Base-by-base conservation (phyloP, 108 stramenopile genomes). In the Epithemia pelagica region DNA sequence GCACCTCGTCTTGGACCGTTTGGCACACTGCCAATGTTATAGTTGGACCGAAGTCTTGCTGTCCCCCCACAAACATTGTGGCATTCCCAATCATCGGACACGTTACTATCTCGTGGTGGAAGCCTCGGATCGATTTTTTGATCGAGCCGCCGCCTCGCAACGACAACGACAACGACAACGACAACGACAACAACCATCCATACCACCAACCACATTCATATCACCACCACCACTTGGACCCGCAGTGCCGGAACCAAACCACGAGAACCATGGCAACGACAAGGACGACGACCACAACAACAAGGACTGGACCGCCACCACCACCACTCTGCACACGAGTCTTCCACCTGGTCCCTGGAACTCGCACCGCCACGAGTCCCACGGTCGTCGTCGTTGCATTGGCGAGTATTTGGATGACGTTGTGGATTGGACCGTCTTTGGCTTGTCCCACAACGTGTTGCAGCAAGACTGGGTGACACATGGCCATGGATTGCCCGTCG, bases 1-100 rank as follows among this genome's bases (percentile, higher is more conserved):
- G 26, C 2, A 29, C 0, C 19, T 64, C 5, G 69, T 74, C 70
- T 64, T 73, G 22, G 71, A 68, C 21, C 71, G 71, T 65, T 53
- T 82, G 23, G 1, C 28, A 0, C 0, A 51, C 0, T 67, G 67
- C 32, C 77, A 71, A 52, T 71, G 64, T 32, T 73, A 72, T 25
- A 51, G 71, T 10, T 78, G 51, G 23, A 46, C 62, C 30, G 68
- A 77, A 30, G 75, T 66, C 31, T 51, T 78, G 21, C 24, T 78
- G 3, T 69, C 67, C 29, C 81, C 81, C 1, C 56, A 68, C 1
- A 70, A 82, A 46, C 5, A 10, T 37, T 26, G 78, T 0, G 77
- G 77, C 28, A 73, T 82, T 51, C 81, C 81, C 37, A 82, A 82
- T 70, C 71, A 82, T 60, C 74, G 81, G 21, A 64, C 31, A 21